These are phyloP conservation scores for Manihot esculenta DNA, from an alignment of 441 rosid species.

Conservation along the genomic window DNA sequence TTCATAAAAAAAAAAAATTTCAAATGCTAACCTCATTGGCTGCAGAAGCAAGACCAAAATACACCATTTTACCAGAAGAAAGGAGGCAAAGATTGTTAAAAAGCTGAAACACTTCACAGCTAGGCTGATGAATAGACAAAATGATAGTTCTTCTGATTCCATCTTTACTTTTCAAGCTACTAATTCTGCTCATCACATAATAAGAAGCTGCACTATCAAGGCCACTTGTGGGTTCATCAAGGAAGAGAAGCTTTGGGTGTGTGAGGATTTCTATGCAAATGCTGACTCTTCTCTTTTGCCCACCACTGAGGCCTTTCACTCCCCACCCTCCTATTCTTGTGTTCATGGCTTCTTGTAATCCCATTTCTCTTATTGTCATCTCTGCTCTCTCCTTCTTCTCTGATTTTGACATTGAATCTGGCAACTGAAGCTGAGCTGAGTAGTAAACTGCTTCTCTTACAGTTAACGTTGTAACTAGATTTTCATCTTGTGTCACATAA, in stretches of 20 bases:
- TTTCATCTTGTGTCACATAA: conserved; percentile 62
- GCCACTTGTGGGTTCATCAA: conserved; percentile 61
- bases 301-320: conserved; percentile 47
- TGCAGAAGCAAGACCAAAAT: conserved; percentile 39
- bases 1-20: no score
- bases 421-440: conserved; percentile 51
- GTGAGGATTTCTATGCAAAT: conserved; percentile 52
- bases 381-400: conserved; percentile 52
- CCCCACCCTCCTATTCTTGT: conserved; percentile 54
- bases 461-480: conserved; percentile 26
- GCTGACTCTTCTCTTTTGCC: conserved; percentile 53
- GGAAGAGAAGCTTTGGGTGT: conserved; percentile 44
- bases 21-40: conserved; percentile 33
- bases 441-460: conserved; percentile 47
- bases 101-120: conserved; percentile 53
- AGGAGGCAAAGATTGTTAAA: conserved; percentile 45
- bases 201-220: conserved; percentile 57
- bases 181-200: conserved; percentile 47
- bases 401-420: conserved; percentile 33
- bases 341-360: conserved; percentile 39
- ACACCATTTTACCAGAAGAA: conserved; percentile 37
- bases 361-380: conserved; percentile 50
- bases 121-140: conserved; percentile 52
- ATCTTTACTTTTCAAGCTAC: conserved; percentile 28
- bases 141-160: conserved; percentile 35